Base-by-base conservation (phyloP, 805 yeast genomes). In the Saturnispora serradocipensis region DNA sequence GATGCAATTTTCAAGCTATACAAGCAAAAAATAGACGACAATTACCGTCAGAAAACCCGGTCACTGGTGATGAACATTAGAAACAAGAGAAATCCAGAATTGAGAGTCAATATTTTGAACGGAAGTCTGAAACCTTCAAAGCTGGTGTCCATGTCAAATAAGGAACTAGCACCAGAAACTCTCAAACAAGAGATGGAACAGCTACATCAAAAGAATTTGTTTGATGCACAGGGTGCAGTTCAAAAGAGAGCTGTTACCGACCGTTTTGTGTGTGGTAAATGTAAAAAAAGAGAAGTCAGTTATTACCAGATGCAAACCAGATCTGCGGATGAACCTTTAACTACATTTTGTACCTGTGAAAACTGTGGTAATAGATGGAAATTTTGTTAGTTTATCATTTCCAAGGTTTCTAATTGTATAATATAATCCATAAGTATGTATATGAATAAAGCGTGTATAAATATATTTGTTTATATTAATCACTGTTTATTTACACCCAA, bases 331-430 rank as follows among this genome's bases (percentile, higher is more conserved):
- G 99, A 93, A 70, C 99, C 99, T 54, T 78, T 93, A 62, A 93
- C 99, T 7, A 93, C 99, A 1, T 93, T 93, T 67, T 93, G 99
- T 73, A 90, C 97, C 3, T 93, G 99, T 73, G 97, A 90, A 35
- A 88, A 81, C 58, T 93, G 99, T 73, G 98, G 98, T 56, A 88
- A 93, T 65, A 80, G 98, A 68, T 93, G 99, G 99, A 93, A 93
- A 70, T 93, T 93, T 66, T 86, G 95, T 32, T 90, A 67, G 59
- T 11, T 16, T 15, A 32, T 9, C 16, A 24, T 38, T 38, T 38
- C 13, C 22, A 38, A 38, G 11, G 20, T 18, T 13, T 38, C 42
- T 38, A n/a, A 16, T 38, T 38, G 42, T 38, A 38, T 38, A 38
- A 7, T 38, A 38, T 38, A 38, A n/a, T 38, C 42, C 22, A 20